Evolutionary conservation across 1,139 yeast species (phyloP).

Genomic region (Nakaseomyces kungkrabaensis): DNA sequence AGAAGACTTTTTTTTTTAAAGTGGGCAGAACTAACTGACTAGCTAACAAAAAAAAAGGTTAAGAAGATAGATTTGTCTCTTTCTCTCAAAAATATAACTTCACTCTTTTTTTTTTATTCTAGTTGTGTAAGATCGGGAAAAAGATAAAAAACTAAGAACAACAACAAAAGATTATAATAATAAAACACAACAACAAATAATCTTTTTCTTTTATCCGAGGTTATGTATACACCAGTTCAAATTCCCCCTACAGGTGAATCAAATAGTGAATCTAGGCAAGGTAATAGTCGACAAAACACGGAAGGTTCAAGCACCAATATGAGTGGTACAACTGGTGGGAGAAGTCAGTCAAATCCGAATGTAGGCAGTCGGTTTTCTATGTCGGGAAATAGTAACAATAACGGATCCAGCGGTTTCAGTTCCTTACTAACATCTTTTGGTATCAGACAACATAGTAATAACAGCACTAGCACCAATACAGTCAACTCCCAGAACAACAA

Average conservation of each 20-base stretch:
- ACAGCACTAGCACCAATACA: not conserved
- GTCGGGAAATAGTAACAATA: conserved; percentile 2
- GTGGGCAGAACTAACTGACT: too few species aligned
- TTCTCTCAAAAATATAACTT: too few species aligned
- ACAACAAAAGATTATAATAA: too few species aligned
- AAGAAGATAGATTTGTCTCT: too few species aligned
- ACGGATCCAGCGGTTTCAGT: conserved; percentile 20
- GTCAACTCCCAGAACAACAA: not conserved
- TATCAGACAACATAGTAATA: conserved; percentile 15
- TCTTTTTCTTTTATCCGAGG: not conserved
- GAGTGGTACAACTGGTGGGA: conserved; percentile 1
- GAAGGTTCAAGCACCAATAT: not conserved
- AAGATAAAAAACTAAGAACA: too few species aligned
- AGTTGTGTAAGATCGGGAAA: too few species aligned
- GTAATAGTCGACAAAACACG: not conserved
- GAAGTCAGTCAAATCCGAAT: conserved; percentile 2
- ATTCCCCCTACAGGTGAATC: not conserved
- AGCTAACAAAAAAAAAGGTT: too few species aligned
- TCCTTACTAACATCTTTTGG: conserved; percentile 22
- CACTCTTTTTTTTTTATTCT: too few species aligned
- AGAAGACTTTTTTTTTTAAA: too few species aligned
- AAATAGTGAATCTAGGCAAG: not conserved
- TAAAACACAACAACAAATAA: not conserved
- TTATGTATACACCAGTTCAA: not conserved
- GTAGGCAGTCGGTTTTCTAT: not conserved